phyloP scores from a whole-genome alignment of 2,329 filamentous ascomycete genomes.

The Xylariaceae sp. region DNA sequence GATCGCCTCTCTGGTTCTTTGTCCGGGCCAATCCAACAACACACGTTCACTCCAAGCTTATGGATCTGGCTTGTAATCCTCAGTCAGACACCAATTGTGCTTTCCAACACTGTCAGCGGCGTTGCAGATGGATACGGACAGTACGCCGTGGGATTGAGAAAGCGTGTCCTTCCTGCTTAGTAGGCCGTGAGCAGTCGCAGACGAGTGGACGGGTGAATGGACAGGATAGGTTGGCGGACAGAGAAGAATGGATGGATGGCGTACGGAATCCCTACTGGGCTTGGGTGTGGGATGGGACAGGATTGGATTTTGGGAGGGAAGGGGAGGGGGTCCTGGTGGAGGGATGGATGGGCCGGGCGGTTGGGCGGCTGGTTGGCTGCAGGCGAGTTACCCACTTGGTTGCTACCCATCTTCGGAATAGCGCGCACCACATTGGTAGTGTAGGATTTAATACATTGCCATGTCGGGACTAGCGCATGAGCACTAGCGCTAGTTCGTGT shows the following conservation, averaged over 20 bases:
- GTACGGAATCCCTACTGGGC: slow-evolving; percentile 8
- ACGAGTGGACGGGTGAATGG: slow-evolving; percentile 10
- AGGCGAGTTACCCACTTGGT: slow-evolving; percentile 11
- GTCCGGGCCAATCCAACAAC: slow-evolving; percentile 11
- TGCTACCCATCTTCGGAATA: slow-evolving; percentile 3
- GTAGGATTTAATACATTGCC: too few relatives aligned
- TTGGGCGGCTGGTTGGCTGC: slow-evolving; percentile 13
- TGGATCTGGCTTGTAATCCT: slow-evolving; percentile 1
- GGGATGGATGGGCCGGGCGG: slow-evolving; percentile 8
- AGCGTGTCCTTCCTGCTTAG: slow-evolving; percentile 11
- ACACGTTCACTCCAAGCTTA: slow-evolving; percentile 10
- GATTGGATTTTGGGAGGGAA: slow-evolving; percentile 17
- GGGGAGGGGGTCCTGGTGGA: slow-evolving; percentile 7
- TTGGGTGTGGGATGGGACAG: slow-evolving; percentile 14
- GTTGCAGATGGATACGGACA: slow-evolving; percentile 3
- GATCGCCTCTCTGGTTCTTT: slow-evolving; percentile 19
- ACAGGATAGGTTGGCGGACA: background rate
- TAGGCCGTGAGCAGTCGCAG: slow-evolving; percentile 7
- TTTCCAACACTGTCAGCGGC: slow-evolving; percentile 7
- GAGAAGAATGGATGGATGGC: slow-evolving; percentile 4
- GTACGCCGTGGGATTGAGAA: background rate
- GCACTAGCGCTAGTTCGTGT: background rate
- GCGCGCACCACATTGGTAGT: background rate
- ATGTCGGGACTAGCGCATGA: background rate
- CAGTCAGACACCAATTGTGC: slow-evolving; percentile 13